A percentile compares a stretch with the other conserved stretches of the same genome.
phyloP scores from a whole-genome alignment of 768 basidiomycete species.

The Tylopilus felleus region DNA sequence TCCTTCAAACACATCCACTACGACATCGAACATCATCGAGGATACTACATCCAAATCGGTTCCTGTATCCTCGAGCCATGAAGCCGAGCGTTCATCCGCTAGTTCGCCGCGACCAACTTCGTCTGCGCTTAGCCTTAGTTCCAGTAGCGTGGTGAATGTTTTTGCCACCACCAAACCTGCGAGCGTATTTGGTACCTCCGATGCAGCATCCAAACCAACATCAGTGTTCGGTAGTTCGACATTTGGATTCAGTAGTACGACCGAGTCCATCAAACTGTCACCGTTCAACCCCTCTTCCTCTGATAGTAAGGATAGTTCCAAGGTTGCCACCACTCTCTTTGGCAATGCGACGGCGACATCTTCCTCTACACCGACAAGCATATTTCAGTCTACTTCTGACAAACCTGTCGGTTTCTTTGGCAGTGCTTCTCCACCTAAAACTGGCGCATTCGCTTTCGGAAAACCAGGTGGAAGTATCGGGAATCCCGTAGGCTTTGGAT shows the following conservation, averaged over 20 bases:
- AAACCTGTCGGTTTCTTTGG: constrained; percentile 30
- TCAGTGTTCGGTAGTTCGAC: constrained; percentile 25
- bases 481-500: constrained; percentile 63
- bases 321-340: constrained; percentile 15
- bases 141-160: constrained; percentile 19
- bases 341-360: constrained; percentile 14
- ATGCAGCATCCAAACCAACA: constrained; percentile 19
- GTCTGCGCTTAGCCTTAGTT: constrained; percentile 14
- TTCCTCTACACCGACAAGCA: constrained; percentile 12
- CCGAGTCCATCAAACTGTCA: constrained; percentile 15
- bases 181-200: constrained; percentile 18
- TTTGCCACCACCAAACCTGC: constrained; percentile 20
- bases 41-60: constrained; percentile 5
- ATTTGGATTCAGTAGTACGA: constrained; percentile 19
- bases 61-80: constrained; percentile 9
- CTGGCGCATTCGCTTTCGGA: constrained; percentile 27
- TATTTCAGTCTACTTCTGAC: constrained; percentile 23
- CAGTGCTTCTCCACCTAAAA: constrained; percentile 25
- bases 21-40: constrained; percentile 7
- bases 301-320: constrained; percentile 16
- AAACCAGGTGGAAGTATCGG: constrained; percentile 49
- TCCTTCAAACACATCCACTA: constrained; percentile 3
- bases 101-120: constrained; percentile 10
- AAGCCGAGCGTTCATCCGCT: constrained; percentile 5
- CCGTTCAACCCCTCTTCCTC: constrained; percentile 8